phyloP scores from a whole-genome alignment of 2,329 filamentous ascomycete genomes.

The Zalaria obscura region DNA sequence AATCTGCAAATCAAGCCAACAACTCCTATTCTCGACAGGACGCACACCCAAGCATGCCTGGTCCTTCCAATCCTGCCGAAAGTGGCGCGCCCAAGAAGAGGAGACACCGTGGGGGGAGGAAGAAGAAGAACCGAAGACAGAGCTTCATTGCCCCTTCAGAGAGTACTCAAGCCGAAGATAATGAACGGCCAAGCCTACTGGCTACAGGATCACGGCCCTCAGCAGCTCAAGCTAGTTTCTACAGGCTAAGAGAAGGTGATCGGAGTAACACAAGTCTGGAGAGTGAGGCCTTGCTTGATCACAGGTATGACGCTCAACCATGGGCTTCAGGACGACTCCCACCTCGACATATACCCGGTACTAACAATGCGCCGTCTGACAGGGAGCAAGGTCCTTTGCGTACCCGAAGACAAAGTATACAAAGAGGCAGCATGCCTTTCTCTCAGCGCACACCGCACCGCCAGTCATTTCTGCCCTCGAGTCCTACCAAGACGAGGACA shows the following conservation, averaged over 20 bases:
- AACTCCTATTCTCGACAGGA: background rate
- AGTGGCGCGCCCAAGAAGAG: constrained; percentile 40
- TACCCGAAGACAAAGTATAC: constrained; percentile 29
- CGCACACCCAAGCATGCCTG: background rate
- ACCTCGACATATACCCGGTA: background rate
- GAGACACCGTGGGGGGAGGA: constrained; percentile 63
- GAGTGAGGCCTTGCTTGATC: constrained; percentile 76
- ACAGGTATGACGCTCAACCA: constrained; percentile 44
- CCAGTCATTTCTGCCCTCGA: constrained; percentile 4
- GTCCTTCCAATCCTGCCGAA: background rate
- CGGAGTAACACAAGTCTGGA: constrained; percentile 77
- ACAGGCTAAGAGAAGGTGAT: constrained; percentile 38
- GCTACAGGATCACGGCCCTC: constrained; percentile 18
- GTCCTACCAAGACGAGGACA: constrained; percentile 3
- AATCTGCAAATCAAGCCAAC: background rate
- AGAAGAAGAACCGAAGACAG: constrained; percentile 60
- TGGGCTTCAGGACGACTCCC: background rate
- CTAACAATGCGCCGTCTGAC: background rate
- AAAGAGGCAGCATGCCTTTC: constrained; percentile 12
- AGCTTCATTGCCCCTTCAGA: constrained; percentile 61
- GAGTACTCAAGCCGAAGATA: constrained; percentile 39
- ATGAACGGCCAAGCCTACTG: constrained; percentile 23
- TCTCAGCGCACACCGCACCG: constrained; percentile 4
- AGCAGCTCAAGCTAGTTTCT: constrained; percentile 34
- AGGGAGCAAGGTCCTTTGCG: constrained; percentile 25